Base-by-base conservation (phyloP, 352 stramenopile genomes). In the Synura sp. region DNA sequence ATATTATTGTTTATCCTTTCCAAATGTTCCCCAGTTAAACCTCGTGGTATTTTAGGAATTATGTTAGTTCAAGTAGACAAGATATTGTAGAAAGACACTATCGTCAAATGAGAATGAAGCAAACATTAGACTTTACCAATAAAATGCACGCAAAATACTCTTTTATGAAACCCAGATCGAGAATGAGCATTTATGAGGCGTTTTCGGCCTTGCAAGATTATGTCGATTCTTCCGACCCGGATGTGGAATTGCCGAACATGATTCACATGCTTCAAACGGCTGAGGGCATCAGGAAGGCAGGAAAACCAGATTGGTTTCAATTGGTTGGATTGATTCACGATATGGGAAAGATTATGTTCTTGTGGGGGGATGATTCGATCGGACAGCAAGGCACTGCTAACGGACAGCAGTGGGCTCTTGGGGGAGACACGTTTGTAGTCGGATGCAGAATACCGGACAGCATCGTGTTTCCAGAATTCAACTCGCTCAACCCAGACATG, bases 321-420 rank as follows among this genome's bases (percentile, higher is more conserved):
- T 85, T 97, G 42, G 88, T 92, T 0, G 92, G 92, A 0, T 80
- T 97, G 17, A 81, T 97, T 33, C 92, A 97, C 81, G 92, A 97
- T 82, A 94, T 97, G 88, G 91, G 91, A 70, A 96, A 97, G 83
- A 95, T 96, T 79, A 92, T 95, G 88, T 96, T 95, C 81, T 84
- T 96, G 1, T 96, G 91, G 91, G 91, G 91, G 35, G 82, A 80
- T 36, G 83, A 82, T 22, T 84, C 90, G 44, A 90, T 95, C 75
- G 91, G 90, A 14, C 91, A 95, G 81, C 82, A 95, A 80, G 92
- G 92, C 1, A 93, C 88, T 7, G 88, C 85, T 0, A 84, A 91
- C 31, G 91, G 90, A 41, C 88, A 93, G 49, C 92, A 97, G 81
- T 97, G 92, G 92, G 89, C 91, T 17, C 87, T 97, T 1, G 91